These are phyloP conservation scores for Verticillium dahliae DNA, from an alignment of 2,329 filamentous ascomycete species.

Conservation along the genomic window DNA sequence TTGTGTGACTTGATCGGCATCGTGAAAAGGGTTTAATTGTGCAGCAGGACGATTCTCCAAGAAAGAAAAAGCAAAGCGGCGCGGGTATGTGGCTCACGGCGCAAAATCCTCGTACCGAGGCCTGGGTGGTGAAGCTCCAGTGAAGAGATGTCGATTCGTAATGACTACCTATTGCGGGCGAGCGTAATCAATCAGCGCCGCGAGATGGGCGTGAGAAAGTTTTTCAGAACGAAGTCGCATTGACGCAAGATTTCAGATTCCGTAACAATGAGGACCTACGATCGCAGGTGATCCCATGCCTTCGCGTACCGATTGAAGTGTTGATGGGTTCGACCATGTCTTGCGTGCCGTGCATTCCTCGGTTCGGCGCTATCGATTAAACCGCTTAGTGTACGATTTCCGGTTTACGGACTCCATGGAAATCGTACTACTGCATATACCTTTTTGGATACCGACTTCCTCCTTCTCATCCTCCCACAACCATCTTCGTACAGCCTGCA, in stretches of 20 bases:
- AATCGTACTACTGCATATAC: too few relatives aligned
- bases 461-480: too few relatives aligned
- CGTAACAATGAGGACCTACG: not conserved
- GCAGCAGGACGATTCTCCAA: not conserved
- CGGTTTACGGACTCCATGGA: too few relatives aligned
- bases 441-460: too few relatives aligned
- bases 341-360: not conserved
- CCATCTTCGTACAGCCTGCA: too few relatives aligned
- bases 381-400: not conserved
- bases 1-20: constrained; percentile 25
- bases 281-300: not conserved
- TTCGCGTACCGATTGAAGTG: not conserved
- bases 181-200: not conserved
- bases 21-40: not conserved
- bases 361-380: not conserved
- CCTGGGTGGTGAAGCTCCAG: not conserved
- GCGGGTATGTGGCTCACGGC: not conserved
- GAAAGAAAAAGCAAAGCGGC: not conserved
- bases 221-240: not conserved
- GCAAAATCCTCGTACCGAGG: not conserved
- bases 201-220: not conserved
- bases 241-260: not conserved
- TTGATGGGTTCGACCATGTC: not conserved
- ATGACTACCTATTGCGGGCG: not conserved
- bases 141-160: not conserved